A percentile compares a stretch with the other conserved stretches of the same genome.
phyloP scores from a whole-genome alignment of 805 yeast genomes.

The Metschnikowia kunwiensis region DNA sequence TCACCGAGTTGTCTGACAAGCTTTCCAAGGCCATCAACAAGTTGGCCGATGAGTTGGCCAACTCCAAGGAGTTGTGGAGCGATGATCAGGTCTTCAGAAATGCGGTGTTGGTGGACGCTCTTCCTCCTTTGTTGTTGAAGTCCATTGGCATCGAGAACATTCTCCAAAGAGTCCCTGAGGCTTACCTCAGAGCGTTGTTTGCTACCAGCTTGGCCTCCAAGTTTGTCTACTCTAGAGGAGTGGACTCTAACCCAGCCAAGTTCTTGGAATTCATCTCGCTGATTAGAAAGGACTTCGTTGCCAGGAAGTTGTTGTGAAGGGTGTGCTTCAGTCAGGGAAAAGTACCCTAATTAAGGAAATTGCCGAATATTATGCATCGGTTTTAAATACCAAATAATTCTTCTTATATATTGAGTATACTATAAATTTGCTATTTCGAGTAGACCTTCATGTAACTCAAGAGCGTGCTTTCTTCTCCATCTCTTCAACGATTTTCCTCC shows the following conservation, averaged over 20 bases:
- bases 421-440: no score
- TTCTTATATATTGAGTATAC: no score
- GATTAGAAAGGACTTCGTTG: conserved; percentile 45
- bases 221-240: conserved; percentile 79
- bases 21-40: conserved; percentile 80
- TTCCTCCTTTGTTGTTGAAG: conserved; percentile 70
- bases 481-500: conserved; percentile 29
- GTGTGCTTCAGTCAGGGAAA: no score
- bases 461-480: conserved; percentile 11
- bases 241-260: conserved; percentile 75
- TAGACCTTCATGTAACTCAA: not conserved
- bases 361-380: no score
- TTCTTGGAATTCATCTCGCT: conserved; percentile 67
- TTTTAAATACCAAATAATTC: no score
- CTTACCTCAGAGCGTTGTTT: conserved; percentile 84
- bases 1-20: conserved; percentile 73
- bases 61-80: conserved; percentile 78
- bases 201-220: conserved; percentile 82
- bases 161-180: conserved; percentile 75
- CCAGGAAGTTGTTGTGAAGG: conserved; percentile 28
- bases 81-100: conserved; percentile 75
- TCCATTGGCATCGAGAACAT: conserved; percentile 66
- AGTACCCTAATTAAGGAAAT: no score
- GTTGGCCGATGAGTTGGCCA: conserved; percentile 79
- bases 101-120: conserved; percentile 68